These are phyloP conservation scores for Naegleria fowleri DNA, from an alignment of 208 protist species.

Conservation along the genomic window DNA sequence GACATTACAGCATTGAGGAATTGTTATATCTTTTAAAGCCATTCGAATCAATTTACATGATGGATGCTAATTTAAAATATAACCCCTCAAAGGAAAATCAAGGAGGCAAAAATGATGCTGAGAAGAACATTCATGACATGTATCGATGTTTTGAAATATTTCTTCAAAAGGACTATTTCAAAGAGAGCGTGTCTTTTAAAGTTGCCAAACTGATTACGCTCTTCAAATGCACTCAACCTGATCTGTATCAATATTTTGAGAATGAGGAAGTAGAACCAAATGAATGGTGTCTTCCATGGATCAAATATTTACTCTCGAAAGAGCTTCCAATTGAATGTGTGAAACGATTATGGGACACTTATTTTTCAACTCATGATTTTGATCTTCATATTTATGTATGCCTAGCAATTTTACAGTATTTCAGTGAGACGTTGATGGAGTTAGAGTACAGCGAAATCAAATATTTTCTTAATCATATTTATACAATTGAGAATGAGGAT, in stretches of 20 bases:
- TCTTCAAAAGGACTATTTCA: background rate
- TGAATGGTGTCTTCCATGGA: constrained; percentile 12
- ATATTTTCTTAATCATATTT: background rate
- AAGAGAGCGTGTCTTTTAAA: background rate
- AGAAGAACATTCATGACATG: background rate
- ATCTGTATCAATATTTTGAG: constrained; percentile 22
- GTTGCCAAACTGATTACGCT: constrained; percentile 12
- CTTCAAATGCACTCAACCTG: constrained; percentile 11
- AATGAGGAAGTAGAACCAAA: constrained; percentile 15
- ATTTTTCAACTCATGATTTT: constrained; percentile 22
- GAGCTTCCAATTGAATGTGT: constrained; percentile 14
- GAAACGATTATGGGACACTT: background rate
- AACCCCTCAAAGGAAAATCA: background rate
- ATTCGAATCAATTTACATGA: background rate
- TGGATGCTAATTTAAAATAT: background rate
- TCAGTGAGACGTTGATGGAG: background rate
- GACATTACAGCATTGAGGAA: background rate
- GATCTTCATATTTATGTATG: constrained; percentile 23
- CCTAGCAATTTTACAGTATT: background rate
- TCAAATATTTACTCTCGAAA: background rate
- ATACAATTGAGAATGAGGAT: background rate
- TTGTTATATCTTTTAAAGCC: background rate
- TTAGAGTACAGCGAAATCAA: constrained; percentile 25
- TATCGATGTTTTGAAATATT: constrained; percentile 1
- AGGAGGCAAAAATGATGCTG: background rate